These are phyloP conservation scores for Amanita brunnescens DNA, from an alignment of 768 basidiomycete genomes.

Conservation along the genomic window DNA sequence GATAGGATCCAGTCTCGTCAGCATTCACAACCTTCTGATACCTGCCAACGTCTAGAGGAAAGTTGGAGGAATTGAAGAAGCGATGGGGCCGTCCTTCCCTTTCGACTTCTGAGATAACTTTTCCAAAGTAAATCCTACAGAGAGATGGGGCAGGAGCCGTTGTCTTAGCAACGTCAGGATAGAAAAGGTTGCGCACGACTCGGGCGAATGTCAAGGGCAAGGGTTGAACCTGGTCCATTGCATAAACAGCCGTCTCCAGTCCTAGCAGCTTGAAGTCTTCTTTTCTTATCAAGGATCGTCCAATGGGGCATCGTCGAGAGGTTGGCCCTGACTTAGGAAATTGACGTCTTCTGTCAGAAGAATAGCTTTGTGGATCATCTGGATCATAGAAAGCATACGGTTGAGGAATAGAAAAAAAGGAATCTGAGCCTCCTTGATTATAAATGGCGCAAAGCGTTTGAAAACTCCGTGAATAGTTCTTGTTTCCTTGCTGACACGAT, in stretches of 20 bases:
- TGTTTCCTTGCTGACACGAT: not conserved
- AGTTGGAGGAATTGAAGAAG: constrained; percentile 21
- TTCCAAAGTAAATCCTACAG: constrained; percentile 23
- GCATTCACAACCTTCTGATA: constrained; percentile 10
- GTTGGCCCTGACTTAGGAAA: not conserved
- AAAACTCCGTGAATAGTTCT: not conserved
- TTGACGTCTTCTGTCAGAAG: not conserved
- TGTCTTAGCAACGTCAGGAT: constrained; percentile 9
- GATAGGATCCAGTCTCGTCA: constrained; percentile 5
- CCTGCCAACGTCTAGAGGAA: constrained; percentile 18
- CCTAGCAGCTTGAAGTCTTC: not conserved
- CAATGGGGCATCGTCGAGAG: not conserved
- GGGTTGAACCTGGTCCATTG: constrained; percentile 19
- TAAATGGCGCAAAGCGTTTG: not conserved
- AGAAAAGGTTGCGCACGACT: constrained; percentile 12
- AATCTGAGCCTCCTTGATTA: not conserved
- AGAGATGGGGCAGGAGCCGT: constrained; percentile 11
- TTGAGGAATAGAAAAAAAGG: not conserved
- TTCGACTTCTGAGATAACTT: constrained; percentile 8
- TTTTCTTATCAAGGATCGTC: not conserved
- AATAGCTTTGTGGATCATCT: not conserved
- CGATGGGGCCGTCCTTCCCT: not conserved
- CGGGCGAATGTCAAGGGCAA: constrained; percentile 12
- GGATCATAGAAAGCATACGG: constrained; percentile 1
- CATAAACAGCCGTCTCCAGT: constrained; percentile 15